Evolutionary conservation across 805 yeast species (phyloP), one percentile per base, ranked within the genome.

Genomic region (Candida nonsorbophila): DNA sequence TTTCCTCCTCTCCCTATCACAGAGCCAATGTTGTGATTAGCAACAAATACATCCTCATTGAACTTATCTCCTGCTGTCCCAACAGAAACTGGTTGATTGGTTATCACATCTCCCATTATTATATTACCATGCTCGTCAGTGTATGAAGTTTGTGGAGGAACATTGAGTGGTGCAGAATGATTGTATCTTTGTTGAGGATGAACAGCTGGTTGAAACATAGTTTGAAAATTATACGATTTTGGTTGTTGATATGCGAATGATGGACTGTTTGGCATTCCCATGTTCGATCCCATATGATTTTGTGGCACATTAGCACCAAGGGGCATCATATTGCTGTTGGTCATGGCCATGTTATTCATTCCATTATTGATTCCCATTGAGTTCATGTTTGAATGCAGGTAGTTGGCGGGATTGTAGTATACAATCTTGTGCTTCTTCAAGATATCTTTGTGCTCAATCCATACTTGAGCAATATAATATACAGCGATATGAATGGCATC

Each of bases 1-100:
- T 81, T 76, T 12, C 95, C 95, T 18, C 86, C 85, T 54, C 78
- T 84, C 1, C 95, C 95, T 36, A 86, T 86, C 16, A 86, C 79
- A 22, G 84, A 74, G 1, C 95, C 95, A 22, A 86, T 87, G 53
- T 71, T 80, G 20, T 74, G 74, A 47, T 79, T 79, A 14, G 94
- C 87, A 24, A 86, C 85, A 41, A 61, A 79, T 3, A 85, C 66
- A 36, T 81, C 88, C 53, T 83, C 84, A 31, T 76, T 70, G 30
- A 72, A 66, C 44, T 72, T 72, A 43, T 72, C 83, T 20, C 31
- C 46, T 11, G 49, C 38, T 3, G 43, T 38, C 5, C 49, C 44
- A 7, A 47, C 44, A 30, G 48, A 64, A 14, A 55, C 57, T 8
- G 68, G 67, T 22, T 58, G 58, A 22, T 51, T 48, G 4, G 63